phyloP scores from a whole-genome alignment of 192 early-diverging fungal genomes.

The Coemansia sp. region DNA sequence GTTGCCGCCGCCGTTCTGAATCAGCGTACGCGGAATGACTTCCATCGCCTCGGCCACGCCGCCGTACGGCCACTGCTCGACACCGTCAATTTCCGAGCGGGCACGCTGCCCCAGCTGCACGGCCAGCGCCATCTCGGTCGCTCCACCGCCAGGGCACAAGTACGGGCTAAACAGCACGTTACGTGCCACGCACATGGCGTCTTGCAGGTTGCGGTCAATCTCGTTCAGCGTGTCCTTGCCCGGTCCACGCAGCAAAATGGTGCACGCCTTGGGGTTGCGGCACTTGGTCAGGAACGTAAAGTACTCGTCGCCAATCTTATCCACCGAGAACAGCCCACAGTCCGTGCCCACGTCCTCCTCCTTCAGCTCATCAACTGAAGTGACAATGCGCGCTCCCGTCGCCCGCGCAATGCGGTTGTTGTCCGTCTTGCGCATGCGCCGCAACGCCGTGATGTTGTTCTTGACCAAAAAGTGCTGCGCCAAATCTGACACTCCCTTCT shows the following conservation, averaged over 20 bases:
- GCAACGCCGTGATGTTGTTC: slow-evolving; percentile 95
- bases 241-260: slow-evolving; percentile 94
- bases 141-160: slow-evolving; percentile 94
- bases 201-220: slow-evolving; percentile 97
- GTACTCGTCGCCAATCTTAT: slow-evolving; percentile 99
- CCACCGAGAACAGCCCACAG: slow-evolving; percentile 91
- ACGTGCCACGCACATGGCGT: slow-evolving; percentile 97
- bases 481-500: slow-evolving; percentile 98
- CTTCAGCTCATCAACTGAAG: slow-evolving; percentile 95
- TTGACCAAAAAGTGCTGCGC: slow-evolving; percentile 99
- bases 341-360: slow-evolving; percentile 91
- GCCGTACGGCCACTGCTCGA: slow-evolving; percentile 96
- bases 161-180: slow-evolving; percentile 97
- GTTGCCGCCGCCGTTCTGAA: slow-evolving; percentile 99
- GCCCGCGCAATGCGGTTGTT: slow-evolving; percentile 99
- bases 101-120: slow-evolving; percentile 88
- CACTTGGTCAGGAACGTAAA: slow-evolving; percentile 95
- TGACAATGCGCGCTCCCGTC: slow-evolving; percentile 94
- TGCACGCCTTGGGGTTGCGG: slow-evolving; percentile 97
- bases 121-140: slow-evolving; percentile 95
- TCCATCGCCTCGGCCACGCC: slow-evolving; percentile 94
- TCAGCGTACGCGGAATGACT: slow-evolving; percentile 96
- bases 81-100: slow-evolving; percentile 77
- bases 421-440: slow-evolving; percentile 97
- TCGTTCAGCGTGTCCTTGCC: slow-evolving; percentile 98